phyloP scores from a whole-genome alignment of 2,329 filamentous ascomycete genomes.

The Chalara sp. region DNA sequence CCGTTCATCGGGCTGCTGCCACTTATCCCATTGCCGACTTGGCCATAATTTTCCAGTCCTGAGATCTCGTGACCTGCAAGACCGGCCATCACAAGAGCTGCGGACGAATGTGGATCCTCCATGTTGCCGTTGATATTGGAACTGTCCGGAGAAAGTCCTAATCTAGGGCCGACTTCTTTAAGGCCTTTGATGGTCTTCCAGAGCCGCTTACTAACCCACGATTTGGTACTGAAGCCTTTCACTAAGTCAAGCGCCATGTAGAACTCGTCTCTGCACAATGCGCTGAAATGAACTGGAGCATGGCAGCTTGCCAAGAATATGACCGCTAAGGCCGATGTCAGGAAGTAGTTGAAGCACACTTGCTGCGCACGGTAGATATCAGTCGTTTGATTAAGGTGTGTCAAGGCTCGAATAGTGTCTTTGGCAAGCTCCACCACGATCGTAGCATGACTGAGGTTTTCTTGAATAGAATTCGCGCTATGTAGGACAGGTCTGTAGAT shows the following conservation, averaged over 20 bases:
- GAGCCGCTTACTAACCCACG: slow-evolving; percentile 64
- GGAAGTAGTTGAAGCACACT: slow-evolving; percentile 75
- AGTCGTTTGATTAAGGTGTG: slow-evolving; percentile 63
- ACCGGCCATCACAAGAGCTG: slow-evolving; percentile 49
- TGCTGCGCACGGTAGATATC: slow-evolving; percentile 67
- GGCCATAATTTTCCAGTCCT: slow-evolving; percentile 12
- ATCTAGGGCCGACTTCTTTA: slow-evolving; percentile 63
- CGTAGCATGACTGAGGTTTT: slow-evolving; percentile 66
- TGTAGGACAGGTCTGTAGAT: slow-evolving; percentile 85
- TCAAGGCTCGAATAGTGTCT: slow-evolving; percentile 67
- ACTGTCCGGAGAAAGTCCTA: slow-evolving; percentile 38
- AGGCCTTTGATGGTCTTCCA: slow-evolving; percentile 63
- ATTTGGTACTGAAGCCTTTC: slow-evolving; percentile 64
- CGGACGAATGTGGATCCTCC: slow-evolving; percentile 44
- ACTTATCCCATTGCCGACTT: slow-evolving; percentile 4
- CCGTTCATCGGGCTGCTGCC: slow-evolving; percentile 25
- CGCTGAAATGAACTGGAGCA: slow-evolving; percentile 64
- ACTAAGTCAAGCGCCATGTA: slow-evolving; percentile 72
- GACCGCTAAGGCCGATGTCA: slow-evolving; percentile 67
- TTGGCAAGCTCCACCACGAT: slow-evolving; percentile 69
- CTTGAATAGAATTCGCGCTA: slow-evolving; percentile 74
- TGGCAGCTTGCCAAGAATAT: slow-evolving; percentile 73
- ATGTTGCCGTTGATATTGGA: not conserved
- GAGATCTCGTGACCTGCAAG: slow-evolving; percentile 35
- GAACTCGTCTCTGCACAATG: slow-evolving; percentile 65